Evolutionary conservation across 2,329 filamentous ascomycete genomes (phyloP).

Genomic region (Huntiella decipiens): DNA sequence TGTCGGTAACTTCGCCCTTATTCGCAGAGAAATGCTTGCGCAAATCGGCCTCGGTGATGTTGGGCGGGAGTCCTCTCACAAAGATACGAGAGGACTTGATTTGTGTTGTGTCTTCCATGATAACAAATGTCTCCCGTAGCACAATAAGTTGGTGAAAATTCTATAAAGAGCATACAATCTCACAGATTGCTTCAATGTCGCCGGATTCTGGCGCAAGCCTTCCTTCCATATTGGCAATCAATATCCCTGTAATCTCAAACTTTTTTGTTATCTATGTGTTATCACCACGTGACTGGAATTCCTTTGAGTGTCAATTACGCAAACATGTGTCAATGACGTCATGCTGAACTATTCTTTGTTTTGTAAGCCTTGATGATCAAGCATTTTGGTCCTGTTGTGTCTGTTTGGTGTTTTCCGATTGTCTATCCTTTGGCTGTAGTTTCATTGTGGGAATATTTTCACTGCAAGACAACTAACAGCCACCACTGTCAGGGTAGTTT

Average conservation of each 20-base stretch:
- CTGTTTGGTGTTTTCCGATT: too few species aligned
- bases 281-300: conserved; percentile 12
- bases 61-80: conserved; percentile 70
- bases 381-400: too few species aligned
- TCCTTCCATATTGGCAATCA: neutral
- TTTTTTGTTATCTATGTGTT: conserved; percentile 12
- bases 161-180: neutral
- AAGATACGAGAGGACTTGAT: conserved; percentile 51
- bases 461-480: too few species aligned
- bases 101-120: neutral
- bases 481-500: too few species aligned
- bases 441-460: too few species aligned
- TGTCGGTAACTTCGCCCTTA: conserved; percentile 65
- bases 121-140: neutral
- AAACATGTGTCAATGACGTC: neutral
- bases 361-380: too few species aligned
- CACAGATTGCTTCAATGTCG: too few species aligned
- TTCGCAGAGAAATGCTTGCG: conserved; percentile 67
- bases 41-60: conserved; percentile 67
- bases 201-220: too few species aligned
- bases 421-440: too few species aligned
- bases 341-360: too few species aligned
- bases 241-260: conserved; percentile 1
- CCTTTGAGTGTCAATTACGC: neutral
- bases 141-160: neutral